A percentile compares a stretch with the other conserved stretches of the same genome.
These are phyloP conservation scores for Dionaea muscipula DNA, from an alignment of 179 eudicot species.

Conservation along the genomic window DNA sequence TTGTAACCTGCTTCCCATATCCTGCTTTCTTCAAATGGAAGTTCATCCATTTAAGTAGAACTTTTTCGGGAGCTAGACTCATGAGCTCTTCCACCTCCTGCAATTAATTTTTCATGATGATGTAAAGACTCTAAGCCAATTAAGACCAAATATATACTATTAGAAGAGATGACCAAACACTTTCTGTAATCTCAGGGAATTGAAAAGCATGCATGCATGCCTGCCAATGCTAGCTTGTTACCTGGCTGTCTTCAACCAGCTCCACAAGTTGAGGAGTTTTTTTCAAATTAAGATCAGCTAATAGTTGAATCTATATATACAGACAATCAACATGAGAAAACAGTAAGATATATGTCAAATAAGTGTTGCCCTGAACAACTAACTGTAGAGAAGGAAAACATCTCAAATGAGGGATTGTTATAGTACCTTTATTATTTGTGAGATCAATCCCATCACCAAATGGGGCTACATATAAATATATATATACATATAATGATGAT, in stretches of 20 bases:
- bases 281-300: constrained; percentile 61
- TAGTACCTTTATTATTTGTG: constrained; percentile 74
- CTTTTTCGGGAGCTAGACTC: constrained; percentile 51
- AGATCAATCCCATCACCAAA: constrained; percentile 64
- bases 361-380: no score
- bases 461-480: constrained; percentile 64
- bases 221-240: no score
- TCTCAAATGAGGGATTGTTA: background rate
- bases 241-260: constrained; percentile 62
- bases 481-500: no score
- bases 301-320: constrained; percentile 49
- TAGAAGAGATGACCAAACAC: background rate
- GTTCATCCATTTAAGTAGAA: constrained; percentile 47
- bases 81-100: constrained; percentile 82
- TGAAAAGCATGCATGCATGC: no score
- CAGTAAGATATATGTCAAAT: no score
- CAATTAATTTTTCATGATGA: constrained; percentile 20
- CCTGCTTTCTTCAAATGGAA: constrained; percentile 44
- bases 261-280: constrained; percentile 78
- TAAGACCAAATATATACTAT: background rate
- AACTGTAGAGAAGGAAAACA: background rate
- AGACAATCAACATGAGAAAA: constrained; percentile 1
- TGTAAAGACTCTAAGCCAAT: no score
- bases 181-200: constrained; percentile 1
- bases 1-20: constrained; percentile 29